These are phyloP conservation scores for Tulasnella sp. DNA, from an alignment of 768 basidiomycete species.

Conservation along the genomic window DNA sequence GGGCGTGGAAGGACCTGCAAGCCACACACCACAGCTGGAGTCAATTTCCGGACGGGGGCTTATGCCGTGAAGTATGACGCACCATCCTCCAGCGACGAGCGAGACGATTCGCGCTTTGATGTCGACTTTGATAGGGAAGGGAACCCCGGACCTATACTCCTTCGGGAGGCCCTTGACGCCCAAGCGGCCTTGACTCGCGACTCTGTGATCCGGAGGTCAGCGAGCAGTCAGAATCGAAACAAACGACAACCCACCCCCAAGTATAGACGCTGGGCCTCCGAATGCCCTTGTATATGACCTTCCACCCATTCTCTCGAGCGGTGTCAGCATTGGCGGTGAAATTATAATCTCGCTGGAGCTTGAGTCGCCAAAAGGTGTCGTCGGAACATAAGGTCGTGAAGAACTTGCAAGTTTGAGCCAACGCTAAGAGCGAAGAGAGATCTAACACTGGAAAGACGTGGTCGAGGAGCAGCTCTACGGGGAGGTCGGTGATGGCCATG, in stretches of 20 bases:
- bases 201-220: conserved; percentile 36
- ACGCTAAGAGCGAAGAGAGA: conserved; percentile 46
- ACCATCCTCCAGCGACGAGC: conserved; percentile 79
- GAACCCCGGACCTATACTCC: conserved; percentile 39
- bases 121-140: conserved; percentile 56
- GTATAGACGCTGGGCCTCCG: conserved; percentile 39
- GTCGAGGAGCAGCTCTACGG: conserved; percentile 72
- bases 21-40: not conserved
- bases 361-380: conserved; percentile 72
- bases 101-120: conserved; percentile 60
- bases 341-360: conserved; percentile 63
- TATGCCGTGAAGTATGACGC: conserved; percentile 26
- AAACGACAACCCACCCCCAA: conserved; percentile 49
- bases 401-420: conserved; percentile 56
- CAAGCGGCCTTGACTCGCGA: conserved; percentile 53
- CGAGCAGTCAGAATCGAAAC: conserved; percentile 37
- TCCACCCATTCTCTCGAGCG: conserved; percentile 71
- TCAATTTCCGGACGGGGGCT: not conserved
- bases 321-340: conserved; percentile 57
- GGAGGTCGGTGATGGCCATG: conserved; percentile 43
- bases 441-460: conserved; percentile 45
- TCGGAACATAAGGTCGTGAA: conserved; percentile 57
- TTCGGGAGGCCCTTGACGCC: conserved; percentile 41
- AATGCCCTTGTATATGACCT: conserved; percentile 66
- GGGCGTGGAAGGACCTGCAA: conserved; percentile 74